phyloP scores from a whole-genome alignment of 2,329 filamentous ascomycete species.

The Colletotrichum echinochloae region DNA sequence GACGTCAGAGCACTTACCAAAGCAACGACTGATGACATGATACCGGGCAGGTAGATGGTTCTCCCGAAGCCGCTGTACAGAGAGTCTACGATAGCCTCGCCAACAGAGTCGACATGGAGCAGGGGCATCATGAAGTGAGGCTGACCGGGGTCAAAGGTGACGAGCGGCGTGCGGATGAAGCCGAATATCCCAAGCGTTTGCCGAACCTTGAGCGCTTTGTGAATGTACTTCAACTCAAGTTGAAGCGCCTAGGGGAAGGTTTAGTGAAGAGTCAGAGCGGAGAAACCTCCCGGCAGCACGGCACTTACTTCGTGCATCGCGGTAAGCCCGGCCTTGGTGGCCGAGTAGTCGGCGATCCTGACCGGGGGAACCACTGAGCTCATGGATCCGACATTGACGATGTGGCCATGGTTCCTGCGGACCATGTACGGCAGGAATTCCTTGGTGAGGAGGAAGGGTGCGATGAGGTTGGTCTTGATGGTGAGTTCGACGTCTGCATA shows the following conservation, averaged over 20 bases:
- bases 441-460: conserved; percentile 68
- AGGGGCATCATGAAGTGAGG: conserved; percentile 48
- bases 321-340: conserved; percentile 60
- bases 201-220: conserved; percentile 47
- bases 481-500: conserved; percentile 48
- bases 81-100: conserved; percentile 46
- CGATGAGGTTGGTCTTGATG: conserved; percentile 62
- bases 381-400: conserved; percentile 71
- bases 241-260: conserved; percentile 44
- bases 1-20: conserved; percentile 43
- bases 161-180: conserved; percentile 50
- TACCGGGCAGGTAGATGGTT: conserved; percentile 48
- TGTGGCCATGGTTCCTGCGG: conserved; percentile 69
- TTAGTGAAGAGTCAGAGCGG: conserved; percentile 11
- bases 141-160: conserved; percentile 45
- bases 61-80: conserved; percentile 49
- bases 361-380: conserved; percentile 66
- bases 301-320: conserved; percentile 47
- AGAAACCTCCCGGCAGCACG: background rate
- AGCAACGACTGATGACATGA: conserved; percentile 45
- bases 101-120: conserved; percentile 50
- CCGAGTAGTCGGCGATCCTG: conserved; percentile 69
- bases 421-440: conserved; percentile 73
- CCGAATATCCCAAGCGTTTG: conserved; percentile 48
- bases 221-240: conserved; percentile 47